Evolutionary conservation across 176 grass and related monocot genomes (phyloP).

Genomic region (Paspalum notatum): DNA sequence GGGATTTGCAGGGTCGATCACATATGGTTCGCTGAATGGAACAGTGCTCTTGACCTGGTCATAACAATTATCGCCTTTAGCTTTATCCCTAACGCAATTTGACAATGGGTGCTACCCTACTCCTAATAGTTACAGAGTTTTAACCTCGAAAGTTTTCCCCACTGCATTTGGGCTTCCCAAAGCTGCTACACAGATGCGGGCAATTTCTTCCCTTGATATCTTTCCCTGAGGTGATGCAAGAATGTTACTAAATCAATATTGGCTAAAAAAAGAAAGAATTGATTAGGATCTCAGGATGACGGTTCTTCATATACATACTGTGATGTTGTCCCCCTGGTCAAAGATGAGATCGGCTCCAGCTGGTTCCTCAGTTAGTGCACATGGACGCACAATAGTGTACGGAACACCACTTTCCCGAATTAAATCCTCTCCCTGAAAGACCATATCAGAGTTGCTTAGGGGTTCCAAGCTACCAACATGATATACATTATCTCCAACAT

Average conservation of each 20-base stretch:
- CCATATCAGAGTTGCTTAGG: slow-evolving; percentile 1
- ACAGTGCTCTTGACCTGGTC: slow-evolving; percentile 96
- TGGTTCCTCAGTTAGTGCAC: slow-evolving; percentile 91
- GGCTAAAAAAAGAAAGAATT: background rate
- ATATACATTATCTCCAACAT: background rate
- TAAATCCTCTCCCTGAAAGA: slow-evolving; percentile 89
- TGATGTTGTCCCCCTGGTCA: slow-evolving; percentile 98
- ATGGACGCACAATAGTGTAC: slow-evolving; percentile 78
- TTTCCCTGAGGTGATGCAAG: slow-evolving; percentile 67
- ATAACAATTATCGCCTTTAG: slow-evolving; percentile 9
- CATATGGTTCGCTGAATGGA: slow-evolving; percentile 83
- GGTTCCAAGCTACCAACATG: background rate
- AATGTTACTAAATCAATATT: slow-evolving; percentile 6
- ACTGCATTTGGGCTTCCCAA: slow-evolving; percentile 77
- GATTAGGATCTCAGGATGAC: slow-evolving; percentile 13
- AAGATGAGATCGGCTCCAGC: slow-evolving; percentile 97
- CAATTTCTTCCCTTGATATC: slow-evolving; percentile 88
- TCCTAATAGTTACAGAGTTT: slow-evolving; percentile 16
- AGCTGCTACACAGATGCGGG: slow-evolving; percentile 78
- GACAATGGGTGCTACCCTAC: background rate
- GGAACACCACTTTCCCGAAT: slow-evolving; percentile 86
- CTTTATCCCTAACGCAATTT: slow-evolving; percentile 21
- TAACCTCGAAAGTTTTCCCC: slow-evolving; percentile 94
- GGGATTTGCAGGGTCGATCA: slow-evolving; percentile 79
- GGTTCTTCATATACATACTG: slow-evolving; percentile 48